Conservation (phyloP, 2,329 filamentous ascomycete genomes). For the Epichloe hybrida region DNA sequence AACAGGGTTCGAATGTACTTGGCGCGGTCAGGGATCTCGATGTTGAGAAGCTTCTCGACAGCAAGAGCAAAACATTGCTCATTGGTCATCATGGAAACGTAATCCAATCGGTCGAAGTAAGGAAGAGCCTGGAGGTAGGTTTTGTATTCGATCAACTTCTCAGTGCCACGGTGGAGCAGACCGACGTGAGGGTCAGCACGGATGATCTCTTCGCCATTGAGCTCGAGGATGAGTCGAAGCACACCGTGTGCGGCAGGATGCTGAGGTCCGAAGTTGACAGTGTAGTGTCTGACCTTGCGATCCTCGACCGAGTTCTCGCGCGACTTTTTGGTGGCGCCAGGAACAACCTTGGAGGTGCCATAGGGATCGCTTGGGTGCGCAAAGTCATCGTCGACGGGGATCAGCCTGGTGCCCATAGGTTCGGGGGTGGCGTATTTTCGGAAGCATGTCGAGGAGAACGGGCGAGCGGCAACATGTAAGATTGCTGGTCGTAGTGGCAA, state of each 20-base stretch:
- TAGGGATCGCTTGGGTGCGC: conserved; percentile 36
- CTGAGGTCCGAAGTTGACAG: conserved; percentile 98
- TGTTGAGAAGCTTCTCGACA: conserved; percentile 93
- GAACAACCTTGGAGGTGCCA: conserved; percentile 29
- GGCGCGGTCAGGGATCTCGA: conserved; percentile 87
- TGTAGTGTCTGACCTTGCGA: conserved; percentile 96
- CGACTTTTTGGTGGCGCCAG: conserved; percentile 30
- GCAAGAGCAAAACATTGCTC: conserved; percentile 94
- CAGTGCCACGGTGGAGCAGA: conserved; percentile 87
- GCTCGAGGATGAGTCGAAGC: conserved; percentile 89
- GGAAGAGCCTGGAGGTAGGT: conserved; percentile 95
- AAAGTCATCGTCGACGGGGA: conserved; percentile 54
- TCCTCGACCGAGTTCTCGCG: conserved; percentile 35
- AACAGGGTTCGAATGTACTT: conserved; percentile 97
- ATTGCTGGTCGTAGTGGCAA: conserved; percentile 39
- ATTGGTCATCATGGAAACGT: conserved; percentile 99
- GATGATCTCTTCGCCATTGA: conserved; percentile 95
- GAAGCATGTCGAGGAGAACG: conserved; percentile 51
- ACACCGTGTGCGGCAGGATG: conserved; percentile 98
- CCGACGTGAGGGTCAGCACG: conserved; percentile 95
- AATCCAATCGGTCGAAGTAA: conserved; percentile 97
- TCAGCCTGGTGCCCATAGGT: conserved; percentile 41
- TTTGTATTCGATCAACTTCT: conserved; percentile 99
- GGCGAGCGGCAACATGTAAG: conserved; percentile 30
- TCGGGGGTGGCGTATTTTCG: conserved; percentile 49